Evolutionary conservation across 2,329 filamentous ascomycete species (phyloP), one percentile per base, ranked within the genome.

Genomic region (Aspergillus nomiae): DNA sequence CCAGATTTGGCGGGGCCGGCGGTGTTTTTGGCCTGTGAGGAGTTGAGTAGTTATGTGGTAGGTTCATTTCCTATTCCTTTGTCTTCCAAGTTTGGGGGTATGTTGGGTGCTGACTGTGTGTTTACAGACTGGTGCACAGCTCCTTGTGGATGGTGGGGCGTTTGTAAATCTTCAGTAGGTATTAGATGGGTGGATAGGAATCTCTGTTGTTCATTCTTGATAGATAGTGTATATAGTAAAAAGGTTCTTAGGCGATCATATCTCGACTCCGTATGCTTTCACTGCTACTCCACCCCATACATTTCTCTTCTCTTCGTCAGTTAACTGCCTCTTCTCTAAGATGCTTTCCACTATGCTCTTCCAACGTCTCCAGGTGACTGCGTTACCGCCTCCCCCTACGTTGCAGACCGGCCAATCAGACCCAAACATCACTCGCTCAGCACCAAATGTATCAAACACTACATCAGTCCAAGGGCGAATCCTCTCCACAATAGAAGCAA

Each of bases 361-460:
- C 94, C 94, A 97, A 70, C 89, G 86, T 41, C 81, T 79, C 92
- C 93, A 97, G 36, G 91, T 88, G 26, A 82, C 78, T 55, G 84
- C 80, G 48, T 82, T 83, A 0, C 77, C 78, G 0, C 84, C 84
- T 2, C 85, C 85, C 0, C 86, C 86, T 38, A 92, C 80, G 65
- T 92, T 94, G 79, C 92, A 96, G 0, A 97, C 90, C 2, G 94
- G 94, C 94, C 94, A 98, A 77, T 97, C 93, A 67, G 90, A 94
- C 28, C 90, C 94, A 77, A 95, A 97, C 89, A 98, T 93, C 74
- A 95, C 85, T 66, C 92, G 85, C 26, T 82, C 74, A 0, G 90
- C 80, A 1, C 90, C 89, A 72, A 97, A 97, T 1, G 85, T 85
- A 32, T 88, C 85, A 58, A 96, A 86, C 0, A 94, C 80, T 58